Evolutionary conservation across 2,329 filamentous ascomycete species (phyloP).

Genomic region (Fusarium armeniacum): DNA sequence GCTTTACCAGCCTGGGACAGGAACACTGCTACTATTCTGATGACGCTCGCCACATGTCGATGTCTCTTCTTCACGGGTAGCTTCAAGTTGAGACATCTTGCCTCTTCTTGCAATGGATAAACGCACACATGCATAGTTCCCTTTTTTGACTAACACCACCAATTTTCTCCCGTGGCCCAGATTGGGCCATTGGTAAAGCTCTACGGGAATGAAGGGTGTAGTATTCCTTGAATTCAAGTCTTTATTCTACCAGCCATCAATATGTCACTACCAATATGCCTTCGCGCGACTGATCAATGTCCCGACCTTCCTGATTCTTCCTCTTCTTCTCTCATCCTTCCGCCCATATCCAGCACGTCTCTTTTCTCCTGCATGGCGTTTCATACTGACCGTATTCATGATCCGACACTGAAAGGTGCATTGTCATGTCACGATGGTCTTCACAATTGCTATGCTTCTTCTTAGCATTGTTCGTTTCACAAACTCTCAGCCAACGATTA

Average conservation of each 20-base stretch:
- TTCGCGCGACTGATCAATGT: slow-evolving; percentile 32
- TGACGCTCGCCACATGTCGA: slow-evolving; percentile 37
- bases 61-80: slow-evolving; percentile 15
- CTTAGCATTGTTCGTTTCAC: slow-evolving; percentile 52
- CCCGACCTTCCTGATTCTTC: slow-evolving; percentile 29
- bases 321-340: slow-evolving; percentile 31
- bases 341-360: slow-evolving; percentile 23
- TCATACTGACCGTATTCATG: slow-evolving; percentile 35
- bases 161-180: slow-evolving; percentile 38
- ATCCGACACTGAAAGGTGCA: slow-evolving; percentile 42
- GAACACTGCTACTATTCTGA: slow-evolving; percentile 21
- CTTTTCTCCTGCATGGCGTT: slow-evolving; percentile 40
- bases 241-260: slow-evolving; percentile 52
- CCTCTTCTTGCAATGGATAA: slow-evolving; percentile 51
- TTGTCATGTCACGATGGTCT: slow-evolving; percentile 51
- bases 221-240: slow-evolving; percentile 45
- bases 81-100: slow-evolving; percentile 51
- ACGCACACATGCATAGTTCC: slow-evolving; percentile 27
- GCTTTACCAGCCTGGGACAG: slow-evolving; percentile 37
- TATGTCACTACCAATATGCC: slow-evolving; percentile 45
- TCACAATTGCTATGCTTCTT: slow-evolving; percentile 47
- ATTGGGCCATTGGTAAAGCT: slow-evolving; percentile 44
- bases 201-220: slow-evolving; percentile 58
- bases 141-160: slow-evolving; percentile 21
- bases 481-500: slow-evolving; percentile 59